A percentile compares a stretch with the other conserved stretches of the same genome.
phyloP scores from a whole-genome alignment of 768 basidiomycete genomes.

The Psilocybe tampanensis region DNA sequence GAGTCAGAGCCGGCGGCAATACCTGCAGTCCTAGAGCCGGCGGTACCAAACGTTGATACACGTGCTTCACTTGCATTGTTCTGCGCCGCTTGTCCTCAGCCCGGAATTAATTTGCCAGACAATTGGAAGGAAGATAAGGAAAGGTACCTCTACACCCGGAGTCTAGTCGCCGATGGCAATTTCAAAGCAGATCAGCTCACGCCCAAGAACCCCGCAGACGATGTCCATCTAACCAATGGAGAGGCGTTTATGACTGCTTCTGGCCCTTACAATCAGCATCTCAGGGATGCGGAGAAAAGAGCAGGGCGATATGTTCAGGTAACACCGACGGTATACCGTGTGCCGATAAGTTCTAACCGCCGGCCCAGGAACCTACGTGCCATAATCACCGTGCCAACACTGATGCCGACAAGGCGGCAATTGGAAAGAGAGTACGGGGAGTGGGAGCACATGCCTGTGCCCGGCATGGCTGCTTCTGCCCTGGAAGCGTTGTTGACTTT shows the following conservation, averaged over 20 bases:
- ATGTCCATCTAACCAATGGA: slow-evolving; percentile 24
- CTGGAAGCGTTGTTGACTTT: neutral
- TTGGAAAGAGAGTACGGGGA: neutral
- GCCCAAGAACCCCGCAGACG: neutral
- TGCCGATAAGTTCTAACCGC: neutral
- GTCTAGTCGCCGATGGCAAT: slow-evolving; percentile 28
- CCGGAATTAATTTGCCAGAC: slow-evolving; percentile 19
- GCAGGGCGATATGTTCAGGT: neutral
- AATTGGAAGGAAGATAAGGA: slow-evolving; percentile 12
- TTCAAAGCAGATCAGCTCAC: slow-evolving; percentile 20
- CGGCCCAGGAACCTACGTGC: neutral
- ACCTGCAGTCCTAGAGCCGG: no score
- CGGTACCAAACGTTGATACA: no score
- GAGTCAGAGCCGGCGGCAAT: no score
- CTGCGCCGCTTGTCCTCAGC: slow-evolving; percentile 25
- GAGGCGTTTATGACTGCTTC: slow-evolving; percentile 25
- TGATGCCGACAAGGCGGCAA: neutral
- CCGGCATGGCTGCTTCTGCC: slow-evolving; percentile 15
- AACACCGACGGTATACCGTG: neutral
- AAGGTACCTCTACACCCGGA: slow-evolving; percentile 15
- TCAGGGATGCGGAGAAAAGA: slow-evolving; percentile 8
- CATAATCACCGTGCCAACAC: neutral
- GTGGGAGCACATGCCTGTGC: slow-evolving; percentile 17
- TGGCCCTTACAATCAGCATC: slow-evolving; percentile 21
- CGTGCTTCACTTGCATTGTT: slow-evolving; percentile 10